Conservation (phyloP, 495 filamentous ascomycete species). For the Beverwykella pulmonaria region DNA sequence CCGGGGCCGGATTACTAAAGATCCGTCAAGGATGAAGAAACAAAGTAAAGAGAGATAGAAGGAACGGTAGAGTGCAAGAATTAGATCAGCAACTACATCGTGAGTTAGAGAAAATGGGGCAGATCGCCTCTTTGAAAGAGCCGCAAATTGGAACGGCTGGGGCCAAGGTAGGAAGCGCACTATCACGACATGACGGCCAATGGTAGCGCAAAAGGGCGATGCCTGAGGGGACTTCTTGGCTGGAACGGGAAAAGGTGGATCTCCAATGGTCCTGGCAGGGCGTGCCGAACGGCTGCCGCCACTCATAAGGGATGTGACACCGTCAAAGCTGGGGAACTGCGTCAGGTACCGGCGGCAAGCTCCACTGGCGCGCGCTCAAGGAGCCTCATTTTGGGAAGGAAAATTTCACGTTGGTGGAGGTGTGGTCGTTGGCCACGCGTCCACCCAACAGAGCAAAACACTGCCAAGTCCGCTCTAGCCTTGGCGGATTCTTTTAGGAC, state of each 20-base stretch:
- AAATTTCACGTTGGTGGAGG: not conserved
- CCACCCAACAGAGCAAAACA: too few species aligned
- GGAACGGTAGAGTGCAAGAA: not conserved
- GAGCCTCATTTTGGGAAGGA: constrained; percentile 3
- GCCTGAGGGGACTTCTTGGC: constrained; percentile 3
- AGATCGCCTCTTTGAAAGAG: constrained; percentile 1
- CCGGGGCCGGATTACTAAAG: constrained; percentile 4
- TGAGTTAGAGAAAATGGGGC: not conserved
- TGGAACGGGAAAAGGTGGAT: constrained; percentile 6
- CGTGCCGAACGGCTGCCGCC: not conserved
- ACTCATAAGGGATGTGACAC: not conserved
- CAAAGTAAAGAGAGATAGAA: not conserved
- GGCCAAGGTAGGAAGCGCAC: not conserved
- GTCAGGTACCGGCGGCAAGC: not conserved
- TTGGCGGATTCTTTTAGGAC: too few species aligned
- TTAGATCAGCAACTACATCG: constrained; percentile 6
- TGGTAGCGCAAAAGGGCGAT: not conserved
- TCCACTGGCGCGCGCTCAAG: not conserved
- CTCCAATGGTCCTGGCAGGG: not conserved
- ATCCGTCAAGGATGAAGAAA: constrained; percentile 13
- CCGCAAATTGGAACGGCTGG: not conserved
- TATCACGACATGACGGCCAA: not conserved
- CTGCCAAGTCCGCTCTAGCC: not conserved
- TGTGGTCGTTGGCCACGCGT: not conserved
- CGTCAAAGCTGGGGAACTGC: not conserved